Base-by-base conservation (phyloP, 2,329 filamentous ascomycete species). In the Botrytis elliptica region DNA sequence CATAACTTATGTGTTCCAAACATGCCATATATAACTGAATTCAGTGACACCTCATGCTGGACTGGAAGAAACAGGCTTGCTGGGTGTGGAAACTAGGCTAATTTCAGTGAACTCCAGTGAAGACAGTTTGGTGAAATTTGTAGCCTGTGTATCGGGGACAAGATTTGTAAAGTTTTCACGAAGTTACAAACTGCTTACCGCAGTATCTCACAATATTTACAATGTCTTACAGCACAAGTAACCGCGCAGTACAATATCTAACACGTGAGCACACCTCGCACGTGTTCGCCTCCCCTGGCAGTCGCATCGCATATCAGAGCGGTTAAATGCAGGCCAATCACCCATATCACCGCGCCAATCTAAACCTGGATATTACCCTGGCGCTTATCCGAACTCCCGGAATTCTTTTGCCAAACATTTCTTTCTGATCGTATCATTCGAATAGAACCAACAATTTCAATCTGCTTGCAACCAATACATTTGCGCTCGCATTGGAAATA, bases 31-130 rank as follows among this genome's bases (percentile, higher is more conserved):
- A 8, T 16, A 6, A n/a, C 2, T 16, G 22, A n/a, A 16, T 25
- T n/a, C 12, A n/a, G 38, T 62, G 4, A 42, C 1, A 16, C 14
- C 0, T 63, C 60, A 42, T 40, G 10, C 25, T 57, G 6, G 14
- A 57, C 20, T 63, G 3, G 36, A 63, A 40, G 10, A 4, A 7
- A 2, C 12, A 18, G 60, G 25, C n/a, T 55, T 14, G 52, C 25
- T 55, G 40, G 22, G 22, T 62, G 14, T 62, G 22, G 3, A n/a
- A n/a, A 36, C 14, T 40, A 7, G 12, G 14, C 52, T n/a, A 5
- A n/a, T 40, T 68, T 75, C 25, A 52, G 12, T 14, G 9, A 33
- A 49, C 3, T 66, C 66, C 36, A 49, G 67, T 14, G 72, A 65
- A n/a, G n/a, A 46, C 1, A 71, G 18, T 60, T 38, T 57, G n/a